Percentiles rank a stretch among this genome's conserved stretches.
Conservation (phyloP, 1,139 yeast species). For the Arxiozyma bovina region DNA sequence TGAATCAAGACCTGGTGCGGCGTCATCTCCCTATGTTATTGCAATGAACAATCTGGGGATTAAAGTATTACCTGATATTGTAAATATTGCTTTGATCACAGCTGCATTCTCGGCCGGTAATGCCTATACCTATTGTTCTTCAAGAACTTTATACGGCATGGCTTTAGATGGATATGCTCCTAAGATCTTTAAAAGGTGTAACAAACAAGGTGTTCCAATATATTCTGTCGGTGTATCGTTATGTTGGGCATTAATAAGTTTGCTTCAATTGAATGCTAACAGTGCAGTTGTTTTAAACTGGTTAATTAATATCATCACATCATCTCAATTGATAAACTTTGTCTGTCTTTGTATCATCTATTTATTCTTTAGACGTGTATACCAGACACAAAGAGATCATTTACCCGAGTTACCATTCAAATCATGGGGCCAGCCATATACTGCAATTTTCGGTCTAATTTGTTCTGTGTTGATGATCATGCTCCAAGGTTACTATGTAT, state of each 20-base stretch:
- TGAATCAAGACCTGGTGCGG: conserved; percentile 48
- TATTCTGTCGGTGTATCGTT: conserved; percentile 40
- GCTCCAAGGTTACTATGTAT: conserved; percentile 58
- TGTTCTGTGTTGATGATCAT: conserved; percentile 47
- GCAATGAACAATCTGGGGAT: conserved; percentile 50
- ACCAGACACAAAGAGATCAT: conserved; percentile 47
- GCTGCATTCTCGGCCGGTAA: conserved; percentile 69
- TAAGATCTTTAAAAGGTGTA: conserved; percentile 40
- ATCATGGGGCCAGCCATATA: conserved; percentile 51
- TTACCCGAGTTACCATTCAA: conserved; percentile 47
- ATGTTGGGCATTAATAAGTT: conserved; percentile 36
- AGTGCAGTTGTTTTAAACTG: conserved; percentile 64
- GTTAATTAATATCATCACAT: conserved; percentile 69
- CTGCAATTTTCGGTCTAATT: conserved; percentile 43
- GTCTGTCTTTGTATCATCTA: conserved; percentile 57
- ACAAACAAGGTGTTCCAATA: conserved; percentile 43
- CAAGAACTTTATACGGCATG: conserved; percentile 51
- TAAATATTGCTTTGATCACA: conserved; percentile 52
- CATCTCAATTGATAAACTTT: conserved; percentile 69
- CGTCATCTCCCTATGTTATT: conserved; percentile 55
- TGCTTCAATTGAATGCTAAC: conserved; percentile 49
- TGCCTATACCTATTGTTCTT: conserved; percentile 60
- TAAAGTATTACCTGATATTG: conserved; percentile 50
- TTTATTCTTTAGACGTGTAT: conserved; percentile 55
- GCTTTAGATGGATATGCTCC: conserved; percentile 59